phyloP scores from a whole-genome alignment of 345 rosid genomes.

The Populus tremula region DNA sequence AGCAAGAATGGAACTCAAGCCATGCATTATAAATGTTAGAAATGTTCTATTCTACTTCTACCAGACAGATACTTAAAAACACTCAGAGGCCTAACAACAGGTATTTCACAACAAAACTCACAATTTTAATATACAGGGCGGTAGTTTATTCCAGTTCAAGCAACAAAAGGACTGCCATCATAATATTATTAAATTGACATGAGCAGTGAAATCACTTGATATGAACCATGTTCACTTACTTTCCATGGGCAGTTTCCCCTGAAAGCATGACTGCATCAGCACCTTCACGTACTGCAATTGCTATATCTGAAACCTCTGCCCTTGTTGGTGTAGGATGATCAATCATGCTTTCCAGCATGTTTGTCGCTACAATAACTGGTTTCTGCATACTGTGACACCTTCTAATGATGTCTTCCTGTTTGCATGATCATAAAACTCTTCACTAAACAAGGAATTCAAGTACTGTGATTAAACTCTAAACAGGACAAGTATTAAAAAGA shows the following conservation, averaged over 20 bases:
- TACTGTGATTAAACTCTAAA: background rate
- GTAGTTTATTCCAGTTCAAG: background rate
- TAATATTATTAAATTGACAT: background rate
- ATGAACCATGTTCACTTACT: constrained; percentile 45
- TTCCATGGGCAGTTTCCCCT: constrained; percentile 98
- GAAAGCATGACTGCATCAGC: constrained; percentile 98
- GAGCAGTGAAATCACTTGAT: background rate
- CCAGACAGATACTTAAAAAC: too few species aligned
- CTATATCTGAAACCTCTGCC: constrained; percentile 96
- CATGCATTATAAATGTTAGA: too few species aligned
- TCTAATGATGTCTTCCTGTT: constrained; percentile 86
- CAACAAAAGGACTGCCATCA: background rate
- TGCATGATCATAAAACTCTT: constrained; percentile 7
- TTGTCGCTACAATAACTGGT: constrained; percentile 94
- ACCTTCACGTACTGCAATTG: constrained; percentile 93
- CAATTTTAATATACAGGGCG: background rate
- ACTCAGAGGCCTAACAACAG: too few species aligned
- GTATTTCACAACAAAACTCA: too few species aligned
- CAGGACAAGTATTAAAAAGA: background rate
- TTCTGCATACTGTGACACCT: constrained; percentile 84
- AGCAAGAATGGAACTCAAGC: too few species aligned
- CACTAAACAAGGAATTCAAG: background rate
- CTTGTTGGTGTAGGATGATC: constrained; percentile 97
- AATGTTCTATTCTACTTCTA: too few species aligned
- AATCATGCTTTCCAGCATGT: constrained; percentile 98